Conservation (phyloP, 2,329 filamentous ascomycete genomes). For the Apiospora saccharicola region DNA sequence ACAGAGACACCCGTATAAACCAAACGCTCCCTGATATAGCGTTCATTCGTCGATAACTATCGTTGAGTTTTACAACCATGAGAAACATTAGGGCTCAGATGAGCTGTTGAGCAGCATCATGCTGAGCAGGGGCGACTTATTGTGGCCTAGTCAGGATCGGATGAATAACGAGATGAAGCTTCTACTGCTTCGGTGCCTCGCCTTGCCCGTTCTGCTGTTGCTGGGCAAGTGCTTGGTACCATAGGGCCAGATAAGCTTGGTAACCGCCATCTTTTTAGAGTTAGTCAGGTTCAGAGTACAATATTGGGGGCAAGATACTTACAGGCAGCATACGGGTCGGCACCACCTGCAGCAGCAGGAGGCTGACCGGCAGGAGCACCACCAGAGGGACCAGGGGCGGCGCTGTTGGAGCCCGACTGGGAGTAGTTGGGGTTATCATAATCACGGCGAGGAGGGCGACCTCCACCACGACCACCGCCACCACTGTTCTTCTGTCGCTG, state of each 20-base stretch:
- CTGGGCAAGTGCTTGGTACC: conserved; percentile 75
- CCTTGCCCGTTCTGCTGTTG: conserved; percentile 40
- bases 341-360: conserved; percentile 55
- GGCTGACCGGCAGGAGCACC: conserved; percentile 40
- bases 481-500: conserved; percentile 64
- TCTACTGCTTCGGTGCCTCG: conserved; percentile 49
- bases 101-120: conserved; percentile 11
- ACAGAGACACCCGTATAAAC: conserved; percentile 21
- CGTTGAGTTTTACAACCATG: conserved; percentile 14
- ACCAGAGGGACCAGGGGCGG: conserved; percentile 46
- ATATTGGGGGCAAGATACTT: conserved; percentile 44
- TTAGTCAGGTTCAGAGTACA: conserved; percentile 32
- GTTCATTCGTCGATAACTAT: conserved; percentile 11
- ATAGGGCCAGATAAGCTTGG: conserved; percentile 79
- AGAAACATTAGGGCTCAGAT: neutral
- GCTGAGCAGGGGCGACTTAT: neutral
- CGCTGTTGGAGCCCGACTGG: conserved; percentile 54
- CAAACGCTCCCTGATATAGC: conserved; percentile 15
- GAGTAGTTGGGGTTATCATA: conserved; percentile 62
- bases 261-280: conserved; percentile 74
- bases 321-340: conserved; percentile 80
- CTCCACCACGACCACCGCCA: conserved; percentile 50
- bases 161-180: conserved; percentile 41
- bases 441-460: conserved; percentile 55
- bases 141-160: neutral